Conservation (phyloP, 2,329 filamentous ascomycete genomes). For the Lecanicillium sp. region DNA sequence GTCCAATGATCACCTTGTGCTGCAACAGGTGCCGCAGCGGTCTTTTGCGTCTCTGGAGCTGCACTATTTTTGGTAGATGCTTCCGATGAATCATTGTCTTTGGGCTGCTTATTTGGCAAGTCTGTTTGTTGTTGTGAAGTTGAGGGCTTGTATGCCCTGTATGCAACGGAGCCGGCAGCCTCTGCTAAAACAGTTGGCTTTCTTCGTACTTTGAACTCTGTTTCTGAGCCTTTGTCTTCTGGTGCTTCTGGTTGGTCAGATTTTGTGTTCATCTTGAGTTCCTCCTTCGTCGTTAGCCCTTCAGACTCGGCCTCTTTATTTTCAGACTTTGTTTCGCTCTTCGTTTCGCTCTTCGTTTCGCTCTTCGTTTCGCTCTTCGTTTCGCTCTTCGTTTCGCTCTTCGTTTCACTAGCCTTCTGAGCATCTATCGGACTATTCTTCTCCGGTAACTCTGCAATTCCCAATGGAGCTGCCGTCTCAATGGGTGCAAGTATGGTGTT, state of each 20-base stretch:
- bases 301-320: too few species aligned
- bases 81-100: too few species aligned
- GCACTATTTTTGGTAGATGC: too few species aligned
- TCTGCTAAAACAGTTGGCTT: constrained; percentile 1
- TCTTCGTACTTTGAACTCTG: constrained; percentile 3
- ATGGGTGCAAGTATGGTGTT: constrained; percentile 27
- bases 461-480: constrained; percentile 18
- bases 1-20: background rate
- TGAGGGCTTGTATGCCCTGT: background rate
- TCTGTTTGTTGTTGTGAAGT: background rate
- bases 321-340: background rate
- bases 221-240: too few species aligned
- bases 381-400: constrained; percentile 11
- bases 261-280: too few species aligned
- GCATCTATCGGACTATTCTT: constrained; percentile 21
- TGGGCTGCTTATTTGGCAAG: too few species aligned
- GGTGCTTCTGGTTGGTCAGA: too few species aligned
- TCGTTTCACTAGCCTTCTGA: constrained; percentile 12
- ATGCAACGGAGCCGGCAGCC: background rate
- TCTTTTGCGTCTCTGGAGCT: too few species aligned
- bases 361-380: background rate
- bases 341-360: constrained; percentile 6
- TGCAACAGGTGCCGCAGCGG: too few species aligned
- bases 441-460: constrained; percentile 30
- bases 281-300: too few species aligned